Evolutionary conservation across 2,329 filamentous ascomycete genomes (phyloP).

Genomic region (Colletotrichum cereale): DNA sequence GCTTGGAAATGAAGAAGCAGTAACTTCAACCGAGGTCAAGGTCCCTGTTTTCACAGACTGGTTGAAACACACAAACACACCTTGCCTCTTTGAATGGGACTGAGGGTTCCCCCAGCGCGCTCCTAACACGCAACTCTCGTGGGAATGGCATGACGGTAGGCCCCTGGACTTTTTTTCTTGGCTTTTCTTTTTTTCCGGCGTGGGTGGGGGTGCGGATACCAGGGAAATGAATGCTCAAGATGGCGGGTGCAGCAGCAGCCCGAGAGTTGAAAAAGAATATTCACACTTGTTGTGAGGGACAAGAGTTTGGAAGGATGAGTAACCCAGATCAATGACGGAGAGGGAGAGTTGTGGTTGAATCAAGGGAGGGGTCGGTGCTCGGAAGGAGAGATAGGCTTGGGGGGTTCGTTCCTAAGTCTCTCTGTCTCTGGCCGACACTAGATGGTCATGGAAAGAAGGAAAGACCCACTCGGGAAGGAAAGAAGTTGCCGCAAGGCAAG

Average conservation of each 20-base stretch:
- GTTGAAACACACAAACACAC: not conserved
- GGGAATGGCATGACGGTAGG: not conserved
- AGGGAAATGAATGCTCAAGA: not conserved
- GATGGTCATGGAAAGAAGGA: not conserved
- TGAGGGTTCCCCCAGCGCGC: not conserved
- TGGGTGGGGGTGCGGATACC: not conserved
- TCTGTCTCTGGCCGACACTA: not conserved
- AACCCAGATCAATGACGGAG: not conserved
- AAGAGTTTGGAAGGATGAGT: not conserved
- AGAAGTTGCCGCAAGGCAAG: not conserved
- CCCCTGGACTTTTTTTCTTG: too few relatives aligned
- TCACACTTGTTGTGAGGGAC: not conserved
- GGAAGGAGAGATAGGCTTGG: not conserved
- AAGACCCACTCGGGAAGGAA: not conserved
- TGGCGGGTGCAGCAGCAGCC: not conserved
- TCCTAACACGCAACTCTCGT: not conserved
- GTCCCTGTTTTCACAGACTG: not conserved
- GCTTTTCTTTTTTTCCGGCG: too few relatives aligned
- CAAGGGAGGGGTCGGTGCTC: constrained; percentile 23
- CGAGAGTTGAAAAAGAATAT: not conserved
- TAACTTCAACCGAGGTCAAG: not conserved
- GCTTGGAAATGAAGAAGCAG: not conserved
- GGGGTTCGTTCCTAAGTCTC: not conserved
- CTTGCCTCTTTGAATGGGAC: not conserved
- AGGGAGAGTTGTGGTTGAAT: constrained; percentile 15